Conservation (phyloP, 768 basidiomycete genomes). For the Phylloporus sp. region DNA sequence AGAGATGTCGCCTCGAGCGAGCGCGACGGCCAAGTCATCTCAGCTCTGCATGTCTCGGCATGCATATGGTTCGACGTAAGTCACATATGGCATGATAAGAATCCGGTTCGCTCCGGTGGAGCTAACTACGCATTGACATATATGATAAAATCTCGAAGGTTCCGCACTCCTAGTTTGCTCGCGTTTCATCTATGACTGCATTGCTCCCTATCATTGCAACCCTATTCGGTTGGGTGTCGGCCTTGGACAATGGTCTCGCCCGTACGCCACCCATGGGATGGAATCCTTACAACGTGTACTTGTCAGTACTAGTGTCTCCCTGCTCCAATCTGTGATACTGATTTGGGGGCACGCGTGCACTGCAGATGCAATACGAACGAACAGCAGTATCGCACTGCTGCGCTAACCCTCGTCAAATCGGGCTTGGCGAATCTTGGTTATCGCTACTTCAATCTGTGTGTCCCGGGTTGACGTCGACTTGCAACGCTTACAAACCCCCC, state of each 20-base stretch:
- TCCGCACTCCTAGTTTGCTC: too few species aligned
- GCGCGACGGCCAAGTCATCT: too few species aligned
- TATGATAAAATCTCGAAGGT: not conserved
- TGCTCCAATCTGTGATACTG: not conserved
- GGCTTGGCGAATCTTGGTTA: constrained; percentile 7
- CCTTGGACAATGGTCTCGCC: constrained; percentile 10
- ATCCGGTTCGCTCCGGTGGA: too few species aligned
- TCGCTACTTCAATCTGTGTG: constrained; percentile 9
- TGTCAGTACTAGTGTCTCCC: constrained; percentile 1
- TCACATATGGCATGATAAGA: too few species aligned
- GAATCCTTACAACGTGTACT: constrained; percentile 15
- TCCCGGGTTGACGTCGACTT: not conserved
- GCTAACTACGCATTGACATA: not conserved
- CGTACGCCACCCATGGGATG: constrained; percentile 14
- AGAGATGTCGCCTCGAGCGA: too few species aligned
- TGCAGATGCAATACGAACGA: constrained; percentile 7
- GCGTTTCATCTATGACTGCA: not conserved
- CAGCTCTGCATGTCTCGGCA: too few species aligned
- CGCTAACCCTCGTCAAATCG: not conserved
- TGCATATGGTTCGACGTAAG: too few species aligned
- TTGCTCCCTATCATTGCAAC: not conserved
- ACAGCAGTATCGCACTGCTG: constrained; percentile 6
- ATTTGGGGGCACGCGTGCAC: not conserved
- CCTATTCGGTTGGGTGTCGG: not conserved
- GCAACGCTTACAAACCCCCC: too few species aligned